phyloP scores from a whole-genome alignment of 2,329 filamentous ascomycete species.

The Fusarium mexicanum region DNA sequence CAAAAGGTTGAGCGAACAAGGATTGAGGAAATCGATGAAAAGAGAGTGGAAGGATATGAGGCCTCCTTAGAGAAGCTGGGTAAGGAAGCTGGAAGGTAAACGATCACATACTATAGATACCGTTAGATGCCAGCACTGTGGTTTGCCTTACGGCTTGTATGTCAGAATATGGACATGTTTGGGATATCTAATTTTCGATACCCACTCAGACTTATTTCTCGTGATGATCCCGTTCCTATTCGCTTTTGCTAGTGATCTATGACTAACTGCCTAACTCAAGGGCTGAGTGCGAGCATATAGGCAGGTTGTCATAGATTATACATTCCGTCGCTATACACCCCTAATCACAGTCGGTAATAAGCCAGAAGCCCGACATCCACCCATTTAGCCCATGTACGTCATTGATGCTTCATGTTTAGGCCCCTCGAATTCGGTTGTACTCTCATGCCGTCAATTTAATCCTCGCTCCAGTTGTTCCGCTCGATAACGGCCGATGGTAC shows the following conservation, averaged over 20 bases:
- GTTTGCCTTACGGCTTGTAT: neutral
- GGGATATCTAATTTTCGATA: neutral
- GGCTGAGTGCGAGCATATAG: neutral
- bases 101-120: conserved; percentile 4
- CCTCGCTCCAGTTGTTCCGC: conserved; percentile 41
- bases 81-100: conserved; percentile 61
- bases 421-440: neutral
- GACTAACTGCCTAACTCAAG: neutral
- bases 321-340: neutral
- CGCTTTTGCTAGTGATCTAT: neutral
- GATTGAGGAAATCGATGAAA: conserved; percentile 59
- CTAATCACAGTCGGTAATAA: neutral
- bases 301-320: neutral
- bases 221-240: neutral
- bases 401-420: neutral
- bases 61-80: conserved; percentile 69
- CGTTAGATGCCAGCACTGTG: conserved; percentile 6
- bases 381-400: neutral
- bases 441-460: neutral
- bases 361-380: neutral
- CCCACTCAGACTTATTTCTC: neutral
- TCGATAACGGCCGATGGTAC: conserved; percentile 41
- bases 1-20: conserved; percentile 59
- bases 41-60: conserved; percentile 60
- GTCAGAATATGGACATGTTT: neutral